Percentiles rank a stretch among this genome's conserved stretches.
These are phyloP conservation scores for Aspergillus cavernicola DNA, from an alignment of 495 filamentous ascomycete species.

Conservation along the genomic window DNA sequence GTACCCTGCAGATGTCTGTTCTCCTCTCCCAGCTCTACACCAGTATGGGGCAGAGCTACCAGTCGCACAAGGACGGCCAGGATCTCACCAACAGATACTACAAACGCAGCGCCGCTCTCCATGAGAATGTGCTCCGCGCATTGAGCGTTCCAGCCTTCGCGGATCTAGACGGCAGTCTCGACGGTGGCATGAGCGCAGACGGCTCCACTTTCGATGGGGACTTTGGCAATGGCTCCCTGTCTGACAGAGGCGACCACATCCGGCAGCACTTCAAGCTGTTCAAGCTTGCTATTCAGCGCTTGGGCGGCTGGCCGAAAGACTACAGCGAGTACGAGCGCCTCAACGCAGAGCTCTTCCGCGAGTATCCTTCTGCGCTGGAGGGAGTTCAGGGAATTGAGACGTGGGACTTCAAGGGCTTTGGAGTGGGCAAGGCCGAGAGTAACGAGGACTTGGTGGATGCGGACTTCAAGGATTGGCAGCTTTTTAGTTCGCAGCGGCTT, in stretches of 20 bases:
- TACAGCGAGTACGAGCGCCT: constrained; percentile 31
- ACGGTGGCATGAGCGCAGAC: constrained; percentile 16
- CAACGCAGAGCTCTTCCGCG: constrained; percentile 18
- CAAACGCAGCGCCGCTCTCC: constrained; percentile 32
- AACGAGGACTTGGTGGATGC: constrained; percentile 20
- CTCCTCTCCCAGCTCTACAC: constrained; percentile 39
- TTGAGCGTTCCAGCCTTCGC: constrained; percentile 29
- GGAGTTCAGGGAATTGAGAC: constrained; percentile 37
- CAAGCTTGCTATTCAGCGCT: constrained; percentile 36
- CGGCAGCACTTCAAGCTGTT: constrained; percentile 34
- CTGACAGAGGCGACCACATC: too few species aligned
- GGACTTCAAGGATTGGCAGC: constrained; percentile 6
- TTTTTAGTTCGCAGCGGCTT: constrained; percentile 1
- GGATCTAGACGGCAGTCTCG: constrained; percentile 23
- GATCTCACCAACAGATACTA: constrained; percentile 39
- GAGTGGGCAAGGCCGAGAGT: constrained; percentile 27
- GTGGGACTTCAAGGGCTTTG: constrained; percentile 39
- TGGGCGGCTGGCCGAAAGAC: constrained; percentile 40
- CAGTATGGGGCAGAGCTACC: constrained; percentile 28
- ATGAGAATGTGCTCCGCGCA: constrained; percentile 36
- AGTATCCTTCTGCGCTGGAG: constrained; percentile 24
- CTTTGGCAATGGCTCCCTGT: too few species aligned
- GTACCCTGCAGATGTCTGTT: constrained; percentile 35
- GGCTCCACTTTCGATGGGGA: constrained; percentile 13
- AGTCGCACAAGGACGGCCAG: constrained; percentile 28